A percentile compares a stretch with the other conserved stretches of the same genome.
Conservation (phyloP, 2,329 filamentous ascomycete genomes). For the Blumeria graminis region DNA sequence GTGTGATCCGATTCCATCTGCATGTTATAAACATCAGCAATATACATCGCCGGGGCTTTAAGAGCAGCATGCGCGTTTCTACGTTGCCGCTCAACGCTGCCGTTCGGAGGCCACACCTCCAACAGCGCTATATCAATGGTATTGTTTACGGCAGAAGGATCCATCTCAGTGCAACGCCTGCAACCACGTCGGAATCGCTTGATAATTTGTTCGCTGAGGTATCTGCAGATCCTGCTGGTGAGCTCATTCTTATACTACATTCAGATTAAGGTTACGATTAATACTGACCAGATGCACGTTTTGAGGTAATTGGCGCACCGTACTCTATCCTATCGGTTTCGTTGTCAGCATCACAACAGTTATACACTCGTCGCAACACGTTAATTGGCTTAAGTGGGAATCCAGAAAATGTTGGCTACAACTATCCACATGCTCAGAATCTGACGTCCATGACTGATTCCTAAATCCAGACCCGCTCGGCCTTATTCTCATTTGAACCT, state of each 20-base stretch:
- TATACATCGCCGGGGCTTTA: no score
- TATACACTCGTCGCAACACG: conserved; percentile 81
- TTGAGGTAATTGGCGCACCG: conserved; percentile 77
- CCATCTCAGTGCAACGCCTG: conserved; percentile 37
- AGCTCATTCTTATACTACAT: not conserved
- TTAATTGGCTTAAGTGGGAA: conserved; percentile 77
- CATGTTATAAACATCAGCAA: no score
- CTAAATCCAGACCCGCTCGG: conserved; percentile 49
- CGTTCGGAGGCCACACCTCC: not conserved
- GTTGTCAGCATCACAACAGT: conserved; percentile 74
- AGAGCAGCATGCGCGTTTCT: not conserved
- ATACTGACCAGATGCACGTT: conserved; percentile 49
- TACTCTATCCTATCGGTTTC: conserved; percentile 87
- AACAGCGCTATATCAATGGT: not conserved
- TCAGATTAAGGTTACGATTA: not conserved
- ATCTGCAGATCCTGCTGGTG: conserved; percentile 12
- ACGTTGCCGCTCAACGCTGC: not conserved
- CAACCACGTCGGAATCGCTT: conserved; percentile 25
- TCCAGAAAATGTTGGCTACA: conserved; percentile 49
- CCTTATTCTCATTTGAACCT: conserved; percentile 66
- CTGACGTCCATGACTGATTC: not conserved
- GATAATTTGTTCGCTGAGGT: conserved; percentile 28
- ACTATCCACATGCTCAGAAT: not conserved
- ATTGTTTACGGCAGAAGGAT: conserved; percentile 25
- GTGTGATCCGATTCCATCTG: no score